Evolutionary conservation across 352 stramenopile genomes (phyloP), one percentile per base, ranked within the genome.

Genomic region (Pythium apleroticum): DNA sequence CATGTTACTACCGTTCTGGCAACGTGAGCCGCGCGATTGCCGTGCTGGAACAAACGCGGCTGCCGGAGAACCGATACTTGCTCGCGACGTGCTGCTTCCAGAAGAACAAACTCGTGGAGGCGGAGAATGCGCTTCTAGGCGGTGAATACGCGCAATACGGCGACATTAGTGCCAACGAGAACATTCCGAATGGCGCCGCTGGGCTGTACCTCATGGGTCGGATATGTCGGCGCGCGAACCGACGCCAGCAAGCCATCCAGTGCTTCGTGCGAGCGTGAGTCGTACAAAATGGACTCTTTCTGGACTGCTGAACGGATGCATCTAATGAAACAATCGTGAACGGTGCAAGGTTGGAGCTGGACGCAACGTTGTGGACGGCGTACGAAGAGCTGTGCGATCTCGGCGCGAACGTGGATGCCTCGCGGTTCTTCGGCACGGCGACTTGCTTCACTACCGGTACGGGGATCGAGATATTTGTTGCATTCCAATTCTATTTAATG

Each of bases 311-410:
- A 33, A 33, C 10, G 30, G 5, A 10, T 33, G 30, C 0, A 9
- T 5, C 30, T 33, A 5, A 33, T 33, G 5, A 33, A 9, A 33
- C 10, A 9, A 39, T 75, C 7, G 62, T 33, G 6, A 22, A 14
- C 31, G 53, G 41, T 67, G 20, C 53, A 41, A n/a, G 89, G 63
- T 79, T 98, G 57, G 73, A 97, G 66, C 62, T 97, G 19, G 96
- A 98, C 70, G 76, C 90, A 22, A 90, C 93, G 19, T 72, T 98
- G 65, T 98, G 93, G 93, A 86, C 79, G 12, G 91, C 91, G 43
- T 98, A 97, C 69, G 89, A 98, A 60, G 84, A 94, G 35, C 78
- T 99, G 5, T 98, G 93, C 55, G 87, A 98, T 60, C 73, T 99
- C 14, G 96, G 96, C 33, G 86, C 77, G 7, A 81, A 91, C 49